phyloP scores from a whole-genome alignment of 2,329 filamentous ascomycete species.

The Hypoxylon sp. region DNA sequence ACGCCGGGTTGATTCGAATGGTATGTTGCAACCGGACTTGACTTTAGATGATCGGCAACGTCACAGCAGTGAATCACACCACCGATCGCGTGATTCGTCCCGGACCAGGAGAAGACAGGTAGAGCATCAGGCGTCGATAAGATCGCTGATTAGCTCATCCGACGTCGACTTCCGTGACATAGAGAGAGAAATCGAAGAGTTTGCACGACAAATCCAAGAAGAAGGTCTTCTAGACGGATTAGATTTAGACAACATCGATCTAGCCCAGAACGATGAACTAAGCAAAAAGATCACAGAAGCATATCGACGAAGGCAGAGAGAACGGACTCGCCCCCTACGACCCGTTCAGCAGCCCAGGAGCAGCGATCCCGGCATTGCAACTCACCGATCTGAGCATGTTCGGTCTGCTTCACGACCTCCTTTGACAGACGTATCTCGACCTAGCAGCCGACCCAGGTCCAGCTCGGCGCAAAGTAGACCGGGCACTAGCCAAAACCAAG shows the following conservation, averaged over 20 bases:
- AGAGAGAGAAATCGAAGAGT: slow-evolving; percentile 90
- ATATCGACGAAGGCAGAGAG: slow-evolving; percentile 82
- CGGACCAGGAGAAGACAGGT: slow-evolving; percentile 70
- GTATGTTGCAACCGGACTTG: slow-evolving; percentile 59
- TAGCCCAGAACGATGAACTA: slow-evolving; percentile 88
- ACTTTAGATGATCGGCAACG: slow-evolving; percentile 57
- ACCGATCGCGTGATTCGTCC: slow-evolving; percentile 58
- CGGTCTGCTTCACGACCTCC: slow-evolving; percentile 50
- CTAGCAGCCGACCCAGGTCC: slow-evolving; percentile 52
- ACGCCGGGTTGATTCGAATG: slow-evolving; percentile 54
- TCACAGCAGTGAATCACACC: slow-evolving; percentile 63
- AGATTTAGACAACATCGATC: slow-evolving; percentile 88
- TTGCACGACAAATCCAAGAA: slow-evolving; percentile 88
- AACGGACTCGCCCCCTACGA: slow-evolving; percentile 66
- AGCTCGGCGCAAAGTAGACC: slow-evolving; percentile 53
- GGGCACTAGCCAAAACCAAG: slow-evolving; percentile 58
- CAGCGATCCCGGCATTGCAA: slow-evolving; percentile 59
- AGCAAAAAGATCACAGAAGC: slow-evolving; percentile 92
- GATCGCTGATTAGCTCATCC: slow-evolving; percentile 85
- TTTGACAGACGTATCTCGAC: slow-evolving; percentile 46
- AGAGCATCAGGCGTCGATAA: slow-evolving; percentile 90
- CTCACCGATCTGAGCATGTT: slow-evolving; percentile 56
- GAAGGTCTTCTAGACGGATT: slow-evolving; percentile 90
- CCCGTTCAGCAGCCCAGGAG: slow-evolving; percentile 57
- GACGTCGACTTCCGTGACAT: slow-evolving; percentile 84